These are phyloP conservation scores for Albophoma yamanashiensis DNA, from an alignment of 2,329 filamentous ascomycete genomes.

Conservation along the genomic window DNA sequence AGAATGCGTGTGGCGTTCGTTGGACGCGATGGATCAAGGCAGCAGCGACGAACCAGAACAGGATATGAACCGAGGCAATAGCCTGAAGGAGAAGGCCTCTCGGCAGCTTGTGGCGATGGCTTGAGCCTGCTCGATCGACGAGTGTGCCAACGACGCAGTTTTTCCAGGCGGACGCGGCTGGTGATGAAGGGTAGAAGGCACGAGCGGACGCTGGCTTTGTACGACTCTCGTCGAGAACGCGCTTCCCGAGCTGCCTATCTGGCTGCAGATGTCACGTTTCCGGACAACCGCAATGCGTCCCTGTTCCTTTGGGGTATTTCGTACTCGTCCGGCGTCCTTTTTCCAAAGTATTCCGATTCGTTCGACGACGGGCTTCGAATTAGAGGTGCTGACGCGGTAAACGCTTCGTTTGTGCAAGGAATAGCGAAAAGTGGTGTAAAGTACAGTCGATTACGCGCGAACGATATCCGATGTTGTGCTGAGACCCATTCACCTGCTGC, in stretches of 20 bases:
- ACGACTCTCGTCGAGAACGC: neutral
- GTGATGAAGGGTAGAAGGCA: neutral
- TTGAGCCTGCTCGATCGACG: neutral
- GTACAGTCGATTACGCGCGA: constrained; percentile 19
- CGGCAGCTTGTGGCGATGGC: neutral
- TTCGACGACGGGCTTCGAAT: constrained; percentile 6
- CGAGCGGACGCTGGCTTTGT: neutral
- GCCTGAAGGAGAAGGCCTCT: too few relatives aligned
- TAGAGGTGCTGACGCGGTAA: constrained; percentile 6
- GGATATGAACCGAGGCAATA: too few relatives aligned
- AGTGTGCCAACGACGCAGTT: neutral
- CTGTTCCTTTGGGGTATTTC: neutral
- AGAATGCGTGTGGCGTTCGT: neutral
- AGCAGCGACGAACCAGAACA: too few relatives aligned
- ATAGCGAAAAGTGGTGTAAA: constrained; percentile 14
- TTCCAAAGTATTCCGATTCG: neutral
- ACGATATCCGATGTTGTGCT: constrained; percentile 12
- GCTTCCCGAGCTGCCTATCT: neutral
- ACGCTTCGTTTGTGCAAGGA: constrained; percentile 9
- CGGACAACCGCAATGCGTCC: neutral
- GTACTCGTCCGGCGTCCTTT: neutral
- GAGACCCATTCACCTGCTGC: neutral
- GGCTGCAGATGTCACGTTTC: neutral
- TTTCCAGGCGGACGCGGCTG: neutral
- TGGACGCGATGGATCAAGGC: neutral